phyloP scores from a whole-genome alignment of 768 basidiomycete genomes.

The Dacryopinax spathularia region DNA sequence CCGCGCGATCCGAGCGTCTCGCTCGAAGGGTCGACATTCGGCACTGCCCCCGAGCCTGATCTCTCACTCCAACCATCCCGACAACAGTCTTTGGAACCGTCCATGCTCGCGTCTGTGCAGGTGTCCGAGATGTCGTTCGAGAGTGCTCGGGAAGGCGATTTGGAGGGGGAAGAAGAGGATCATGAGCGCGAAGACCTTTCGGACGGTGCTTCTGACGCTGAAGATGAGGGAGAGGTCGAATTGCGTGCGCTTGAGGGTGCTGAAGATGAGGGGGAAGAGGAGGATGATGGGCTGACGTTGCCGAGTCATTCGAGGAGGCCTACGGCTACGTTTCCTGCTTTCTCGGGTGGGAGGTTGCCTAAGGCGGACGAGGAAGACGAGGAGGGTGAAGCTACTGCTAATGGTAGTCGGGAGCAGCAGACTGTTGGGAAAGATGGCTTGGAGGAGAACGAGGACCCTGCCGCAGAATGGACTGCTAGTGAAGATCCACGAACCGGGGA shows the following conservation, averaged over 20 bases:
- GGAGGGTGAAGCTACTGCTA: neutral
- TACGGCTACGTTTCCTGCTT: neutral
- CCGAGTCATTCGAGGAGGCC: neutral
- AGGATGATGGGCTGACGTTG: conserved; percentile 5
- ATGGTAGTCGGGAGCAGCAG: neutral
- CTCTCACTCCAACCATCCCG: conserved; percentile 15
- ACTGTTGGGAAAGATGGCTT: neutral
- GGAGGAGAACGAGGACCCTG: conserved; percentile 25
- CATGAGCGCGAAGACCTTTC: conserved; percentile 17
- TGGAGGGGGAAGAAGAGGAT: conserved; percentile 23
- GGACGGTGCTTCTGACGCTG: neutral
- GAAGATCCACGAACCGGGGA: conserved; percentile 37
- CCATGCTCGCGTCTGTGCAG: no score
- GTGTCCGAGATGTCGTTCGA: conserved; percentile 15
- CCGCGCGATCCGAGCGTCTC: conserved; percentile 9
- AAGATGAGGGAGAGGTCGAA: neutral
- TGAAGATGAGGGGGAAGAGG: neutral
- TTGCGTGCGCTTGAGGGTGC: neutral
- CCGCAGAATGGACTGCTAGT: conserved; percentile 72
- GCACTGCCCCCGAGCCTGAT: conserved; percentile 10
- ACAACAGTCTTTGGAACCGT: no score
- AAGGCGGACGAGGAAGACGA: neutral
- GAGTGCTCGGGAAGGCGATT: conserved; percentile 18
- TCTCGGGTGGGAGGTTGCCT: neutral
- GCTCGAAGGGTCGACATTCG: neutral